phyloP scores from a whole-genome alignment of 2,329 filamentous ascomycete species.

The Exophiala sideris region DNA sequence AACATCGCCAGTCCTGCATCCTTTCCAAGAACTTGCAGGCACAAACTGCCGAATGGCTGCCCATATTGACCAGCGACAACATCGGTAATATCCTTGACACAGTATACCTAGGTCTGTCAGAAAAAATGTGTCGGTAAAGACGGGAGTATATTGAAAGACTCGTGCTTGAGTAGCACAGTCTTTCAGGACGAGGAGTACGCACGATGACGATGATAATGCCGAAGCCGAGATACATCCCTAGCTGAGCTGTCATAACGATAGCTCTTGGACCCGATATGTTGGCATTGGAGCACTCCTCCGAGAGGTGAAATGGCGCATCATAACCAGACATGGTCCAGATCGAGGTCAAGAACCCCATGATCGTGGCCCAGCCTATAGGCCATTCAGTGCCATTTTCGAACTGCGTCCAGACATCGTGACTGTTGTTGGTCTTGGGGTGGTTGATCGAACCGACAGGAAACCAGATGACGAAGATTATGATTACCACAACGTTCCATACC shows the following conservation, averaged over 20 bases:
- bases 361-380: slow-evolving; percentile 30
- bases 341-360: slow-evolving; percentile 45
- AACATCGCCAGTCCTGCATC: slow-evolving; percentile 34
- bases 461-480: slow-evolving; percentile 38
- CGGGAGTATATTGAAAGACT: too few relatives aligned
- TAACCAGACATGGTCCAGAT: slow-evolving; percentile 34
- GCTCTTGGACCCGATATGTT: slow-evolving; percentile 34
- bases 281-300: slow-evolving; percentile 35
- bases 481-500: slow-evolving; percentile 31
- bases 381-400: slow-evolving; percentile 33
- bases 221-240: slow-evolving; percentile 31
- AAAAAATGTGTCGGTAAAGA: too few relatives aligned
- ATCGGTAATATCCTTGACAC: slow-evolving; percentile 31
- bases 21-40: slow-evolving; percentile 33
- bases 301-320: slow-evolving; percentile 34
- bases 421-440: slow-evolving; percentile 35
- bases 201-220: slow-evolving; percentile 32
- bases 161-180: too few relatives aligned
- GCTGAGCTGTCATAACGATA: slow-evolving; percentile 33
- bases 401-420: slow-evolving; percentile 28
- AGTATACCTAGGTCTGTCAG: slow-evolving; percentile 21
- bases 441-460: slow-evolving; percentile 34
- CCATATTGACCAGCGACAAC: slow-evolving; percentile 32
- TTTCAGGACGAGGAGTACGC: too few relatives aligned
- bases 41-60: slow-evolving; percentile 33